Percentiles rank a stretch among this genome's conserved stretches.
phyloP scores from a whole-genome alignment of 2,329 filamentous ascomycete species.

The Monosporascus sp. region DNA sequence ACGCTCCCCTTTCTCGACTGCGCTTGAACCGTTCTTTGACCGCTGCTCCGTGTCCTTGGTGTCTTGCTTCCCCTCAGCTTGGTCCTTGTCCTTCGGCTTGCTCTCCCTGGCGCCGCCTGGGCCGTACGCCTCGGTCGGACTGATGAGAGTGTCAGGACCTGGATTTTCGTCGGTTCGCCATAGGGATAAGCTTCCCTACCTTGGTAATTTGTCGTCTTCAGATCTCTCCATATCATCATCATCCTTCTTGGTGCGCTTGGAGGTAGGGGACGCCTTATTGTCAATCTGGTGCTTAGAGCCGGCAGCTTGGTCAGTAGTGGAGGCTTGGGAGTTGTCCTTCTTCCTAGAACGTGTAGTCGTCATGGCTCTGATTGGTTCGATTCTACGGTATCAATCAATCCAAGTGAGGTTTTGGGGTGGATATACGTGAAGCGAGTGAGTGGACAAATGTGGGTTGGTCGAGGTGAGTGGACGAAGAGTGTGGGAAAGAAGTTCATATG shows the following conservation, averaged over 20 bases:
- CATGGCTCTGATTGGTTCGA: background rate
- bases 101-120: slow-evolving; percentile 14
- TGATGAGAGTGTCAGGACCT: slow-evolving; percentile 7
- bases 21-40: slow-evolving; percentile 16
- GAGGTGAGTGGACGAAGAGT: no score
- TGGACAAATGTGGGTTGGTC: no score
- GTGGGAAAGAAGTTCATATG: no score
- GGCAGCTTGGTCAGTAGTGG: slow-evolving; percentile 6
- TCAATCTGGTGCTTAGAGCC: slow-evolving; percentile 32
- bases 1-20: slow-evolving; percentile 28
- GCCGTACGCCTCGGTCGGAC: slow-evolving; percentile 19
- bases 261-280: slow-evolving; percentile 26
- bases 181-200: slow-evolving; percentile 7
- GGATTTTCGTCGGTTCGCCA: background rate
- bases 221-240: slow-evolving; percentile 41
- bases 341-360: background rate
- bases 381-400: no score
- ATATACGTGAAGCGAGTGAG: no score
- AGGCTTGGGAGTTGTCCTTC: background rate
- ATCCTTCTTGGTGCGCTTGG: slow-evolving; percentile 34
- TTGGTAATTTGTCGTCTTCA: slow-evolving; percentile 44
- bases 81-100: slow-evolving; percentile 41
- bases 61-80: slow-evolving; percentile 30
- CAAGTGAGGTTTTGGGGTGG: no score
- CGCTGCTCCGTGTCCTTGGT: slow-evolving; percentile 18